These are phyloP conservation scores for Penicillium sp. DNA, from an alignment of 2,329 filamentous ascomycete species.

Conservation along the genomic window DNA sequence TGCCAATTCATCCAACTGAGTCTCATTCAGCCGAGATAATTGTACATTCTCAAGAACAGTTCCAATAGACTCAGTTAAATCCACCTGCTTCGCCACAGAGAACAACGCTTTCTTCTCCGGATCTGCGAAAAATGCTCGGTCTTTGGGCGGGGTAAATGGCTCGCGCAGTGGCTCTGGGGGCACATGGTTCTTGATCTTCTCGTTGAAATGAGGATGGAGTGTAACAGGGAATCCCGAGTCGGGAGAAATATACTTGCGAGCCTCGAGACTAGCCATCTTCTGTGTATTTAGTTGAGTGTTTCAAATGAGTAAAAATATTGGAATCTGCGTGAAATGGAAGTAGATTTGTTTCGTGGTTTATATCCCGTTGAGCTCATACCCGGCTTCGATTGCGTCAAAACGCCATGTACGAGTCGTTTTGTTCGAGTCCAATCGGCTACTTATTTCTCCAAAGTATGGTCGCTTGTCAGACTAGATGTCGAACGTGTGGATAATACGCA, in stretches of 20 bases:
- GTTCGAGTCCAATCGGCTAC: background rate
- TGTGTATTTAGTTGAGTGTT: background rate
- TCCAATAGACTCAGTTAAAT: conserved; percentile 42
- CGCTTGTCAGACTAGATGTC: background rate
- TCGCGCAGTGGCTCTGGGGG: conserved; percentile 44
- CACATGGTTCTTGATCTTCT: conserved; percentile 45
- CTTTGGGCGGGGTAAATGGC: conserved; percentile 25
- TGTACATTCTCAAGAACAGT: conserved; percentile 44
- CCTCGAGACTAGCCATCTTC: conserved; percentile 44
- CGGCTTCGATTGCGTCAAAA: conserved; percentile 1
- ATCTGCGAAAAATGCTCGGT: conserved; percentile 38
- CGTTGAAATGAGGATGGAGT: conserved; percentile 51
- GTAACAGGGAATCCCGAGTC: conserved; percentile 51
- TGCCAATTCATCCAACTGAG: conserved; percentile 54
- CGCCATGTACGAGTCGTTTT: background rate
- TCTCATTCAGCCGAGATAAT: conserved; percentile 46
- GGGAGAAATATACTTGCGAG: conserved; percentile 50
- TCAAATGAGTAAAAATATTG: background rate
- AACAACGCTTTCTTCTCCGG: conserved; percentile 44
- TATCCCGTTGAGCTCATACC: conserved; percentile 1
- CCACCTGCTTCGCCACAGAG: conserved; percentile 28
- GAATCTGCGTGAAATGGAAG: background rate
- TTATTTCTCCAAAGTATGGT: background rate
- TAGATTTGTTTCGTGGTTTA: background rate
- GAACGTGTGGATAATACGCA: background rate